Conservation (phyloP, 352 stramenopile genomes). For the Phytopythium delawarense region DNA sequence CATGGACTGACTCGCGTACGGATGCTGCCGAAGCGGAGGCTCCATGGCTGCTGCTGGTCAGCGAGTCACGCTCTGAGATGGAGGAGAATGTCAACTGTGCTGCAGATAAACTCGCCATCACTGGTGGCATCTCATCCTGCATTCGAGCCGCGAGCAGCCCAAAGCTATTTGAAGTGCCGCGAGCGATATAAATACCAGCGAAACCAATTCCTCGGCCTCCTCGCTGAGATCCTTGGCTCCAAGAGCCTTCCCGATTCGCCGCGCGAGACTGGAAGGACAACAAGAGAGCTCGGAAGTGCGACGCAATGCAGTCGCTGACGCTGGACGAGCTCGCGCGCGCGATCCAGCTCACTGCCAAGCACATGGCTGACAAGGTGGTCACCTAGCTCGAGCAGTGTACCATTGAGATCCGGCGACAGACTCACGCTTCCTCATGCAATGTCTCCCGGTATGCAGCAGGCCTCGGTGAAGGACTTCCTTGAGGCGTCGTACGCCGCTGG, state of each 20-base stretch:
- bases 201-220: neutral
- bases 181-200: neutral
- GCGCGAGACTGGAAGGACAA: no score
- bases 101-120: neutral
- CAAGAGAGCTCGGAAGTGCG: neutral
- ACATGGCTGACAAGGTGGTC: constrained; percentile 19
- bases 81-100: neutral
- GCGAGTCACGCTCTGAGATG: neutral
- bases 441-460: constrained; percentile 14
- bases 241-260: neutral
- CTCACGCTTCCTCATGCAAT: neutral
- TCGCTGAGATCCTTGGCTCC: neutral
- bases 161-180: neutral
- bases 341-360: constrained; percentile 16
- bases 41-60: constrained; percentile 6
- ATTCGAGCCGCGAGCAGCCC: neutral
- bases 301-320: constrained; percentile 10
- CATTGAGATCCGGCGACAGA: neutral
- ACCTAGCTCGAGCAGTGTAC: neutral
- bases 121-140: neutral
- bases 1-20: constrained; percentile 12
- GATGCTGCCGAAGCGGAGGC: constrained; percentile 11
- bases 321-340: constrained; percentile 22
- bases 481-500: constrained; percentile 49
- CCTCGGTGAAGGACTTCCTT: constrained; percentile 38